Base-by-base conservation (phyloP, 305 asterid genomes). In the Rubia balearica region DNA sequence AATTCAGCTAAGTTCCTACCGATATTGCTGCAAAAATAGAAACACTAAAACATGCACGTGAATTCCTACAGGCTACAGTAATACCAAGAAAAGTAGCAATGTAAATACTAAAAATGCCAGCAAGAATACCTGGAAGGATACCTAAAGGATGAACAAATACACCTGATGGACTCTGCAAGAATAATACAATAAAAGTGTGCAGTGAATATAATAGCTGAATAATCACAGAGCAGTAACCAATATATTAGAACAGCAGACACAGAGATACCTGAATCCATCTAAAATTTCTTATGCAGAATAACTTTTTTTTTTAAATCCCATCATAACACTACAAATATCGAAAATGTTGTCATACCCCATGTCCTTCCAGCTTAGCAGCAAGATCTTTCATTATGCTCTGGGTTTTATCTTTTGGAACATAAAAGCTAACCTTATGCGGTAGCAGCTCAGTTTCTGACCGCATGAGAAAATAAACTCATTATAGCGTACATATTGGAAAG, bases 391-490 rank as follows among this genome's bases (percentile, higher is more conserved):
- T 88, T 59, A 94, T 57, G 40, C 79, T 90, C 73, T 83, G 83
- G 48, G 93, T 96, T 74, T 84, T 91, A 79, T 89, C 96, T 83
- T 94, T 91, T 78, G 76, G 85, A 61, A 94, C 88, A 40, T 91
- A 81, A 82, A 94, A 94, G 87, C 99, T 91, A 75, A 87, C 88
- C 75, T 94, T 94, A 80, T 91, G 99, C n/a, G 95, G 95, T 21
- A 97, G 87, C 75, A 91, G 99, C 82, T 94, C 99, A 36, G 99
- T 89, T 80, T 91, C 96, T n/a, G 97, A 79, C 99, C 91, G 90
- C 90, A 88, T 9, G 24, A 73, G 53, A 61, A 73, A 74, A 78
- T 62, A 73, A 80, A 69, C 4, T 36, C 9, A 65, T 57, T 71
- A 81, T 64, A 61, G 59, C 68, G 74, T 68, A 49, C 76, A 71